Conservation (phyloP, 2,329 filamentous ascomycete species). For the Ustulina deusta region DNA sequence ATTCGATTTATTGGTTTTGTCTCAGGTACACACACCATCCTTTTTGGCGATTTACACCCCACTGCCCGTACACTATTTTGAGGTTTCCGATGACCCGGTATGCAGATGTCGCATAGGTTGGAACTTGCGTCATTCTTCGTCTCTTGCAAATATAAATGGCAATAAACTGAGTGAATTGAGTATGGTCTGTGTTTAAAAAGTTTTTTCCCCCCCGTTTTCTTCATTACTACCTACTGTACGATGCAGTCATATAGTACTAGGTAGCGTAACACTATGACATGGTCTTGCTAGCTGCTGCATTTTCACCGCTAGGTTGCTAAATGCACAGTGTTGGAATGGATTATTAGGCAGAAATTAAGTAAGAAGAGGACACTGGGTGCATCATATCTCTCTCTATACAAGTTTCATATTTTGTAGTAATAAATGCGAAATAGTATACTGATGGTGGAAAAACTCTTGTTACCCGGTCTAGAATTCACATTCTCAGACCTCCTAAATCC, state of each 20-base stretch:
- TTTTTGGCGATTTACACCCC: not conserved
- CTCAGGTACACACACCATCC: constrained; percentile 28
- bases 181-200: no score
- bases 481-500: constrained; percentile 22
- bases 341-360: not conserved
- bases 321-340: not conserved
- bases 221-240: no score
- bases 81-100: constrained; percentile 35
- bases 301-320: constrained; percentile 1
- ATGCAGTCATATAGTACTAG: not conserved
- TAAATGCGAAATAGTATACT: not conserved
- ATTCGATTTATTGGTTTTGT: constrained; percentile 25
- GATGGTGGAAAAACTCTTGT: not conserved
- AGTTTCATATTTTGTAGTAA: not conserved
- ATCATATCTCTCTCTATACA: not conserved
- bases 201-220: no score
- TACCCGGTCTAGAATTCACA: constrained; percentile 3
- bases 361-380: not conserved
- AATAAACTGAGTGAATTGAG: no score
- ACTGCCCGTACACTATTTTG: constrained; percentile 7
- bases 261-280: not conserved
- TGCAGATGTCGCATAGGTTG: constrained; percentile 15
- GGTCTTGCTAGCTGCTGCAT: not conserved
- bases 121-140: constrained; percentile 33
- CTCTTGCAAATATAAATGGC: not conserved